These are phyloP conservation scores for Colletotrichum kahawae DNA, from an alignment of 2,329 filamentous ascomycete genomes.

Conservation along the genomic window DNA sequence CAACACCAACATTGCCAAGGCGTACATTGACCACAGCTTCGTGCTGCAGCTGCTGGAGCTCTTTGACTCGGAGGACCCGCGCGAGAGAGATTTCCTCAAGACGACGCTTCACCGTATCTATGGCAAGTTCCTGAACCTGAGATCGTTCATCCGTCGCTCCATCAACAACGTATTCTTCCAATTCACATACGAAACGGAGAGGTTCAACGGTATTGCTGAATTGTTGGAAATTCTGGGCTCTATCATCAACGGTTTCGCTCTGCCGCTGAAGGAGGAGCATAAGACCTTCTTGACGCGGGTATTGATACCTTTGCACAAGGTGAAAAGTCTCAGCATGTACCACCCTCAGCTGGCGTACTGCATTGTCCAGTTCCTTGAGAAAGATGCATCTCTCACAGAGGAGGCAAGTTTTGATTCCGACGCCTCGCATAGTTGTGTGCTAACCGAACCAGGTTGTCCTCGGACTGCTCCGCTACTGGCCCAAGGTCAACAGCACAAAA, in stretches of 20 bases:
- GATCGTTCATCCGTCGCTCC: slow-evolving; percentile 95
- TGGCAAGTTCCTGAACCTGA: slow-evolving; percentile 96
- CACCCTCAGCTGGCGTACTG: slow-evolving; percentile 98
- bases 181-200: slow-evolving; percentile 97
- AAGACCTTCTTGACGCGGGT: slow-evolving; percentile 97
- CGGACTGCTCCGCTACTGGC: slow-evolving; percentile 94
- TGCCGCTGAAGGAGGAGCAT: slow-evolving; percentile 97
- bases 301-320: slow-evolving; percentile 92
- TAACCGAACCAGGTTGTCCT: slow-evolving; percentile 74
- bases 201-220: slow-evolving; percentile 98
- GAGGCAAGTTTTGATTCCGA: slow-evolving; percentile 64
- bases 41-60: slow-evolving; percentile 96
- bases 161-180: slow-evolving; percentile 99
- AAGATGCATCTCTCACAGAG: slow-evolving; percentile 95
- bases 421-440: slow-evolving; percentile 2
- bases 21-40: slow-evolving; percentile 98
- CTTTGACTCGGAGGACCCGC: slow-evolving; percentile 96
- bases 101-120: slow-evolving; percentile 98
- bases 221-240: slow-evolving; percentile 95
- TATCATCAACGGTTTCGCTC: slow-evolving; percentile 97
- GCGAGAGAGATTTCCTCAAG: slow-evolving; percentile 97
- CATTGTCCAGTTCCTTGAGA: slow-evolving; percentile 98
- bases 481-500: slow-evolving; percentile 99
- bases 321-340: slow-evolving; percentile 99
- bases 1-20: slow-evolving; percentile 99